phyloP scores from a whole-genome alignment of 202 grass and related monocot genomes.

The Alloteropsis angusta region DNA sequence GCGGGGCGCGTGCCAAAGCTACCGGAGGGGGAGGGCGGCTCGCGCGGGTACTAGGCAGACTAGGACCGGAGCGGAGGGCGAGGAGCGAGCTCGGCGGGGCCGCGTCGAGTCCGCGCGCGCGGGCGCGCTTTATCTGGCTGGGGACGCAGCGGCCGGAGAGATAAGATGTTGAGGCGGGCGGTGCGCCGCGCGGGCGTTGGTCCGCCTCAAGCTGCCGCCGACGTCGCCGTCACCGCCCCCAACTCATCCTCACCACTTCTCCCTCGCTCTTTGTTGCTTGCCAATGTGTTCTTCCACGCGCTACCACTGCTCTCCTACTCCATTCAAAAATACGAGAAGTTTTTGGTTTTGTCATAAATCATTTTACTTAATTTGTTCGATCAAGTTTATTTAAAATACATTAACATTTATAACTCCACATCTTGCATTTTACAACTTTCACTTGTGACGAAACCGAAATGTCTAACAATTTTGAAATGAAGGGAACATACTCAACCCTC shows the following conservation, averaged over 20 bases:
- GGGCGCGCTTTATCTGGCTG: neutral
- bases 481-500: too few species aligned
- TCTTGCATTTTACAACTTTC: too few species aligned
- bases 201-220: neutral
- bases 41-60: neutral
- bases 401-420: too few species aligned
- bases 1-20: neutral
- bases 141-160: neutral
- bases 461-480: too few species aligned
- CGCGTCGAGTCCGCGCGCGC: neutral
- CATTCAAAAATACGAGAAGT: too few species aligned
- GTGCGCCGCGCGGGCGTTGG: slow-evolving; percentile 28
- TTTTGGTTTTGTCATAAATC: too few species aligned
- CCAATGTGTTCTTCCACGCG: neutral
- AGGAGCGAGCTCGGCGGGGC: neutral
- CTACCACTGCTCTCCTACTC: neutral
- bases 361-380: too few species aligned
- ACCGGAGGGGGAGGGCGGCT: neutral
- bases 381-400: too few species aligned
- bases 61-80: neutral
- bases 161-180: slow-evolving; percentile 25
- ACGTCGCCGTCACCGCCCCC: neutral
- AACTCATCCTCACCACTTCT: neutral
- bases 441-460: too few species aligned
- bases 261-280: neutral